phyloP scores from a whole-genome alignment of 2,329 filamentous ascomycete genomes.

The Monosporascus ibericus region DNA sequence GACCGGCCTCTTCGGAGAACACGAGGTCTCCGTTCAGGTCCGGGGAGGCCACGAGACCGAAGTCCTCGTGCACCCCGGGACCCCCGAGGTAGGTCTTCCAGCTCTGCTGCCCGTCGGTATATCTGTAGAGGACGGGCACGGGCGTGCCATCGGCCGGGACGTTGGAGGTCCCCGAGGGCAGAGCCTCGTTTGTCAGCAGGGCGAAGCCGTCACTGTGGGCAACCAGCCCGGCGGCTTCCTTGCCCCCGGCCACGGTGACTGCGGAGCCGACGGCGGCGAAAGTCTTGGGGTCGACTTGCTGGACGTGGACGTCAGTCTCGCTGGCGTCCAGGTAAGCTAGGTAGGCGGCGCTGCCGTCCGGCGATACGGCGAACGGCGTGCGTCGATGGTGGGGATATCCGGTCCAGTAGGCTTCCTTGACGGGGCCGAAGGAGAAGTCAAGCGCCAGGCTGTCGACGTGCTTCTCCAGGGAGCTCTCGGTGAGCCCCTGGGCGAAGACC shows the following conservation, averaged over 20 bases:
- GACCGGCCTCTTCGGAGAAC: slow-evolving; percentile 46
- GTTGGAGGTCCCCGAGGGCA: slow-evolving; percentile 43
- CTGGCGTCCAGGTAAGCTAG: slow-evolving; percentile 54
- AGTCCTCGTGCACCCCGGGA: slow-evolving; percentile 40
- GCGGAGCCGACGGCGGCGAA: slow-evolving; percentile 47
- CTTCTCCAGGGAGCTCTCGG: slow-evolving; percentile 17
- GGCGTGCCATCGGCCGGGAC: slow-evolving; percentile 42
- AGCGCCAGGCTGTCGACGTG: slow-evolving; percentile 40
- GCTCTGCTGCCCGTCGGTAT: slow-evolving; percentile 45
- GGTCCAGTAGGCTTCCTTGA: slow-evolving; percentile 57
- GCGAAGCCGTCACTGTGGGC: slow-evolving; percentile 59
- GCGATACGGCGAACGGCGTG: slow-evolving; percentile 57
- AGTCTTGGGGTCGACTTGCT: slow-evolving; percentile 47
- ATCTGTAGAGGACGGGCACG: slow-evolving; percentile 54
- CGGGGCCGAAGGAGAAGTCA: slow-evolving; percentile 46
- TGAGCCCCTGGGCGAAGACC: slow-evolving; percentile 4
- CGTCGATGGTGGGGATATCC: slow-evolving; percentile 54
- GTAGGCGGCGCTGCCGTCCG: slow-evolving; percentile 52
- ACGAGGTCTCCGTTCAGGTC: slow-evolving; percentile 59
- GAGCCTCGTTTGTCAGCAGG: slow-evolving; percentile 51
- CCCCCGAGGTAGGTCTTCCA: slow-evolving; percentile 57
- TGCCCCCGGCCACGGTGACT: slow-evolving; percentile 45
- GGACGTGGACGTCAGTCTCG: slow-evolving; percentile 50
- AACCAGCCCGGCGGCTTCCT: slow-evolving; percentile 55
- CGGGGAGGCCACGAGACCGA: slow-evolving; percentile 44